These are phyloP conservation scores for Gossypium gossypioides DNA, from an alignment of 441 rosid genomes.

Conservation along the genomic window DNA sequence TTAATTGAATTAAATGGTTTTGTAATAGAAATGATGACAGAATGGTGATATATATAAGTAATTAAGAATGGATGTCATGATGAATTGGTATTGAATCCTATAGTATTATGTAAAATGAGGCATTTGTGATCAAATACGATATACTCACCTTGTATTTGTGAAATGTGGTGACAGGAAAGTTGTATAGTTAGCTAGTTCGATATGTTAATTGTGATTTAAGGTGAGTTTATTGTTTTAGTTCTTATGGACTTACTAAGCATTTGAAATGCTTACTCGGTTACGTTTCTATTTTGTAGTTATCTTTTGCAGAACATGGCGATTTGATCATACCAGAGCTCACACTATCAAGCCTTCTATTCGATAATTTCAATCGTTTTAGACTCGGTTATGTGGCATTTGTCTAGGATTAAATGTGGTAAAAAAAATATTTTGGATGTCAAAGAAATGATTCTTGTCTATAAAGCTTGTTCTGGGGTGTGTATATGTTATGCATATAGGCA, in stretches of 20 bases:
- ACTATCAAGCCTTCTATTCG: not conserved
- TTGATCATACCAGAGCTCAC: not conserved
- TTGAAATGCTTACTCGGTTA: not conserved
- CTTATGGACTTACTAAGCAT: not conserved
- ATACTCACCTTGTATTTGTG: not conserved
- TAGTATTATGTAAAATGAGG: too few species aligned
- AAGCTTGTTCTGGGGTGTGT: not conserved
- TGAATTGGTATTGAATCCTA: not conserved
- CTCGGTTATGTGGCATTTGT: not conserved
- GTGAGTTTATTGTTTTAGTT: not conserved
- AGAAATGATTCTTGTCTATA: not conserved
- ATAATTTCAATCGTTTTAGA: not conserved
- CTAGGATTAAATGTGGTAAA: not conserved
- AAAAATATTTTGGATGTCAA: not conserved
- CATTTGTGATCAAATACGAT: too few species aligned
- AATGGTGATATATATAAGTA: not conserved
- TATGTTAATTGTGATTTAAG: not conserved
- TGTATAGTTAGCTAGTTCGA: not conserved
- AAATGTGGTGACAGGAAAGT: not conserved
- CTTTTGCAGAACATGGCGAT: not conserved
- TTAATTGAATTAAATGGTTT: not conserved
- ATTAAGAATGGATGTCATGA: not conserved
- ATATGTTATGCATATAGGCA: not conserved
- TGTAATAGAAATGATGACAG: not conserved
- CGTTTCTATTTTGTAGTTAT: not conserved